These are phyloP conservation scores for Hondaea fermentalgiana DNA, from an alignment of 108 stramenopile genomes.

Conservation along the genomic window DNA sequence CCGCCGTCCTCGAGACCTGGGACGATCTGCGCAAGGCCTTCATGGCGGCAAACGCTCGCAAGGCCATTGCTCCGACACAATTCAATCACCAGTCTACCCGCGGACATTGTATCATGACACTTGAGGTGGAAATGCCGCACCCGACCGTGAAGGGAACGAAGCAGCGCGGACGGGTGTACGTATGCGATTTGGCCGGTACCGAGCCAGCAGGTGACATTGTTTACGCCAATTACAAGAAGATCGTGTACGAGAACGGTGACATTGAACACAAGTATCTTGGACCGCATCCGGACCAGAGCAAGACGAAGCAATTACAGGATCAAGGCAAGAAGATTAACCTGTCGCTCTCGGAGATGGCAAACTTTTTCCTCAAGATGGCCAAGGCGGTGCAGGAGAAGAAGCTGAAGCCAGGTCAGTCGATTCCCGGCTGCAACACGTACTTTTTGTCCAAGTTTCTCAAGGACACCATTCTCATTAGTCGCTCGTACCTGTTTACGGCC, in stretches of 20 bases:
- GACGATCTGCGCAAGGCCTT: slow-evolving; percentile 47
- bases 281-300: slow-evolving; percentile 50
- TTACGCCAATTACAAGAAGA: slow-evolving; percentile 52
- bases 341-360: slow-evolving; percentile 56
- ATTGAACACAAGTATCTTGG: slow-evolving; percentile 51
- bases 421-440: slow-evolving; percentile 57
- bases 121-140: slow-evolving; percentile 54
- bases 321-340: slow-evolving; percentile 61
- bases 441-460: slow-evolving; percentile 62
- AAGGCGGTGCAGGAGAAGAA: slow-evolving; percentile 50
- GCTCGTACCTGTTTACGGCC: slow-evolving; percentile 55
- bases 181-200: slow-evolving; percentile 55
- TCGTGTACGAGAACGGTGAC: slow-evolving; percentile 38
- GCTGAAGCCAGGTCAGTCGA: slow-evolving; percentile 49
- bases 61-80: slow-evolving; percentile 48
- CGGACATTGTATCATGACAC: slow-evolving; percentile 60
- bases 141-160: slow-evolving; percentile 37
- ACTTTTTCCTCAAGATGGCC: slow-evolving; percentile 65
- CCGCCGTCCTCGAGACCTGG: slow-evolving; percentile 46
- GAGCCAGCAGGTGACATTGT: slow-evolving; percentile 58
- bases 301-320: slow-evolving; percentile 57
- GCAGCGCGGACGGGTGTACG: slow-evolving; percentile 51
- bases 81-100: slow-evolving; percentile 55
- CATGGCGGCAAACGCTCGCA: slow-evolving; percentile 46
- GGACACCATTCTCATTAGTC: slow-evolving; percentile 56